phyloP scores from a whole-genome alignment of 2,329 filamentous ascomycete species.

The Ascosphaera aggregata region DNA sequence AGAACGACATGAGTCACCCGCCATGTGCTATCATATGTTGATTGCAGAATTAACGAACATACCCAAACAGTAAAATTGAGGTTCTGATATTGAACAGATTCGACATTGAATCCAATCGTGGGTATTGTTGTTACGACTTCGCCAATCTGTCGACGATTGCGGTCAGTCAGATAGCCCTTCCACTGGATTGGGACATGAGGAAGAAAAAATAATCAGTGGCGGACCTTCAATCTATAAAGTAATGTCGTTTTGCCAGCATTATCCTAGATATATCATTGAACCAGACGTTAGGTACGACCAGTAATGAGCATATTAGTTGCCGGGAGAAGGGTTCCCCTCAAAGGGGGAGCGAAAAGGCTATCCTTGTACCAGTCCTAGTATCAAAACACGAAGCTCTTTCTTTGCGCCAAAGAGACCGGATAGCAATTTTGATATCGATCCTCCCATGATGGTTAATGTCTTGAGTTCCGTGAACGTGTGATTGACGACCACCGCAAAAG shows the following conservation, averaged over 20 bases:
- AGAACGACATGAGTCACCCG: no score
- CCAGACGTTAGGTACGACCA: no score
- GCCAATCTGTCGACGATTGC: no score
- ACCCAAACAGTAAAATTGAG: conserved; percentile 99
- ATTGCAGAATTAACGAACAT: no score
- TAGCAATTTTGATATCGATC: conserved; percentile 33
- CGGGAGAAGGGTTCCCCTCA: no score
- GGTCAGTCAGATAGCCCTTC: no score
- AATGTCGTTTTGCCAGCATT: conserved; percentile 99
- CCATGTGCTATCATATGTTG: no score
- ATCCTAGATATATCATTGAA: no score
- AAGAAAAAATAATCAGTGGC: conserved; percentile 37
- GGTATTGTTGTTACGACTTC: conserved; percentile 98
- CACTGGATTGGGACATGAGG: no score
- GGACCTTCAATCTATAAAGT: conserved; percentile 99
- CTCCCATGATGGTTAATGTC: conserved; percentile 24
- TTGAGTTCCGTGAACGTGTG: not conserved
- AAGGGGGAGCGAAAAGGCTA: no score
- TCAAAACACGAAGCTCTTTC: conserved; percentile 95
- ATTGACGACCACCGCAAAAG: not conserved
- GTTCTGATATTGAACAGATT: conserved; percentile 99
- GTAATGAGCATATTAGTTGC: no score
- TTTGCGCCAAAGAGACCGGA: conserved; percentile 63
- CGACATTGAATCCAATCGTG: conserved; percentile 99
- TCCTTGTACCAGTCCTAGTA: conserved; percentile 70